Conservation (phyloP, 2,329 filamentous ascomycete species). For the Cucurbitaria berberidis region DNA sequence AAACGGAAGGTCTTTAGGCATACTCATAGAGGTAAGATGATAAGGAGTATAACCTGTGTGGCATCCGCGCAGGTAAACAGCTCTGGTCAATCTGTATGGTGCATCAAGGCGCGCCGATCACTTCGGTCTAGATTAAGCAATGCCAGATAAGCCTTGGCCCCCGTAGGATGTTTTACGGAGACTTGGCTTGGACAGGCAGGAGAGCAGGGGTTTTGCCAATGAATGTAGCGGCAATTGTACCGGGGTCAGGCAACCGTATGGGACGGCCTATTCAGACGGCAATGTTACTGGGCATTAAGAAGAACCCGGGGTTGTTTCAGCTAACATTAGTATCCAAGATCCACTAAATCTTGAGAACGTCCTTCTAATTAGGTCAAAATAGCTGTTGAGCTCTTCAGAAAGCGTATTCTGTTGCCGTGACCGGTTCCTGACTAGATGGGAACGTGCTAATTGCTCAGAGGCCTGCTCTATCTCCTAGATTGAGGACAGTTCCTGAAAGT, state of each 20-base stretch:
- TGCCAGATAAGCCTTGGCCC: conserved; percentile 25
- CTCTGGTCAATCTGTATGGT: conserved; percentile 23
- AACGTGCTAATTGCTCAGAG: conserved; percentile 1
- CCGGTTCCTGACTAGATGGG: conserved; percentile 1
- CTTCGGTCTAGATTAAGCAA: conserved; percentile 32
- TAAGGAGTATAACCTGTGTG: conserved; percentile 22
- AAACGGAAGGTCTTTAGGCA: conserved; percentile 22
- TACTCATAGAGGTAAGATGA: conserved; percentile 19
- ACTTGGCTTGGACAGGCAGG: conserved; percentile 12
- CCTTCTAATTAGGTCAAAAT: neutral
- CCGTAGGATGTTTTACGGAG: conserved; percentile 7
- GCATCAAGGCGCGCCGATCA: conserved; percentile 27
- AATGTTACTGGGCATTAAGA: neutral
- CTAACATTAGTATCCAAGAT: conserved; percentile 1
- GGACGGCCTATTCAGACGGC: neutral
- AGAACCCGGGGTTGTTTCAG: conserved; percentile 1
- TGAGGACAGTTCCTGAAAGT: neutral
- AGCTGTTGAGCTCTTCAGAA: neutral
- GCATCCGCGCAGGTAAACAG: conserved; percentile 16
- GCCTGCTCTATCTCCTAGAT: neutral
- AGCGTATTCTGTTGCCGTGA: neutral
- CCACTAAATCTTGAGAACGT: neutral
- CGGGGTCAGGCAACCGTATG: conserved; percentile 9
- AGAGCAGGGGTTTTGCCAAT: neutral
- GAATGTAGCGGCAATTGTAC: conserved; percentile 14